Base-by-base conservation (phyloP, 306 rosid species). In the Castanea sativa region DNA sequence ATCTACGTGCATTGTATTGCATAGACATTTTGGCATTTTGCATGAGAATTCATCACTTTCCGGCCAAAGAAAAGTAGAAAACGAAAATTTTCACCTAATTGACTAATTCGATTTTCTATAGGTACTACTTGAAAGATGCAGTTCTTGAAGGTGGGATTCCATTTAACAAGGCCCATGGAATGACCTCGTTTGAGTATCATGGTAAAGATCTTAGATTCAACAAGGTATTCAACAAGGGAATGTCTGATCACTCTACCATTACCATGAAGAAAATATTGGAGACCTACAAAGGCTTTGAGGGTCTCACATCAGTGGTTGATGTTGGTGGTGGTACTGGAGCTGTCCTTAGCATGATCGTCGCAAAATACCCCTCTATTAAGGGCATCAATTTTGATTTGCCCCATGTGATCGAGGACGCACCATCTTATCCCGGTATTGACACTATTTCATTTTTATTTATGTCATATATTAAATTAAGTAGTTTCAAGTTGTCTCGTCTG, bases 241-340 rank as follows among this genome's bases (percentile, higher is more conserved):
- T 95, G 99, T 75, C 93, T 10, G 91, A 93, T 73, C 96, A 88
- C 80, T 93, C 99, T 27, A 91, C 92, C 86, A 83, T 95, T 71
- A 86, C 96, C 71, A 93, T 93, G 97, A 93, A 84, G 92, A 90
- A 92, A 83, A 75, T 95, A 20, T 90, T 93, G 1, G 90, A 88
- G 79, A 84, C 79, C 76, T 95, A 93, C 88, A 69, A 78, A 35
- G 99, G 98, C 20, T 93, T 95, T 23, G 94, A 93, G 69, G 97
- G 96, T 16, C 92, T 95, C 52, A 71, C 59, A 53, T 89, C 98
- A 4, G 55, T 95, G 0, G 98, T 95, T 1, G 98, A 95, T 45
- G 99, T 95, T 11, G 99, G 98, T 12, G 99, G 99, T 6, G 99
- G 98, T 2, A 91, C 92, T 0, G 98, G 98, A 52, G 94, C 96